Evolutionary conservation across 106 monocot genomes (phyloP).

Genomic region (Acanthochlamys bracteata): DNA sequence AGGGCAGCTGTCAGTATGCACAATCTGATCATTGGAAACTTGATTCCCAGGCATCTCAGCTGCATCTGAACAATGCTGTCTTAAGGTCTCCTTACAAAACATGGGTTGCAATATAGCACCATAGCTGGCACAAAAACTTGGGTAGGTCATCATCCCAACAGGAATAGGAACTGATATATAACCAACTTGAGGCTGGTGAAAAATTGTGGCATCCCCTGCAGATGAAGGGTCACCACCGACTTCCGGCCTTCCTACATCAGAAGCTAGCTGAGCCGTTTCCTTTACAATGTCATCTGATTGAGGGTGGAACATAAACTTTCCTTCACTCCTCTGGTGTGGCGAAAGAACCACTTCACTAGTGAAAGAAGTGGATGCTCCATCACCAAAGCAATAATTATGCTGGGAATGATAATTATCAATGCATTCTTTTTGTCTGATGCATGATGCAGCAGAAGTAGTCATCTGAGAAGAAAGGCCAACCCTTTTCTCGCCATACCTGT

Average conservation of each 20-base stretch:
- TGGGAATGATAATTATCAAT: conserved; percentile 11
- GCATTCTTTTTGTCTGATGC: conserved; percentile 9
- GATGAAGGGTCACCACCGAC: conserved; percentile 7
- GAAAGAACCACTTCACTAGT: not conserved
- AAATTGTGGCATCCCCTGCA: conserved; percentile 2
- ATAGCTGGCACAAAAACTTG: conserved; percentile 35
- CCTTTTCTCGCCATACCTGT: conserved; percentile 45
- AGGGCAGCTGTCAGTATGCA: conserved; percentile 6
- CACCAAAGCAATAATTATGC: not conserved
- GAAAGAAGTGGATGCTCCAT: conserved; percentile 4
- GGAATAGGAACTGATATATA: conserved; percentile 46
- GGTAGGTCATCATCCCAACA: conserved; percentile 40
- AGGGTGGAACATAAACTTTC: not conserved
- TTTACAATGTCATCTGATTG: not conserved
- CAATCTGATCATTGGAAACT: conserved; percentile 13
- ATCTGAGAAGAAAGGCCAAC: conserved; percentile 14
- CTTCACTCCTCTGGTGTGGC: conserved; percentile 11
- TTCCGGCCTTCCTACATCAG: conserved; percentile 9
- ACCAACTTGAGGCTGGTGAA: conserved; percentile 28
- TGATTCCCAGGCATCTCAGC: conserved; percentile 15
- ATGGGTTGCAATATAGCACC: conserved; percentile 38
- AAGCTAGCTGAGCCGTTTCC: conserved; percentile 3
- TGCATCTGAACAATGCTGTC: conserved; percentile 12
- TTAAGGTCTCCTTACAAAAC: conserved; percentile 25
- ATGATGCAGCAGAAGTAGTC: conserved; percentile 19